A percentile compares a stretch with the other conserved stretches of the same genome.
These are phyloP conservation scores for Pezicula radicicola DNA, from an alignment of 2,329 filamentous ascomycete genomes.

Conservation along the genomic window DNA sequence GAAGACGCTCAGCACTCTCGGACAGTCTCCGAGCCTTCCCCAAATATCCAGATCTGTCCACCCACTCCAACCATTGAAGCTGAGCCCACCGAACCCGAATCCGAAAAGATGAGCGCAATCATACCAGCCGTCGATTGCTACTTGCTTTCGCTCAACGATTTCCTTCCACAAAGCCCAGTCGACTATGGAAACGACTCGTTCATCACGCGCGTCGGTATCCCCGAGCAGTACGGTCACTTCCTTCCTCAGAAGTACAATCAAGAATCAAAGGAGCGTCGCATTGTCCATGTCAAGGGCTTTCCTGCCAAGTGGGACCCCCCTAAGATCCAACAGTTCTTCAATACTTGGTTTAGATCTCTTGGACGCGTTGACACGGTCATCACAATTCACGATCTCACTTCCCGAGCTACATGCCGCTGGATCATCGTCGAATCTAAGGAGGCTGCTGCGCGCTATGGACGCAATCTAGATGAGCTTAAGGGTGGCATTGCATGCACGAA, in stretches of 20 bases:
- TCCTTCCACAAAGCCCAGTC: too few species aligned
- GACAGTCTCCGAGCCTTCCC: too few species aligned
- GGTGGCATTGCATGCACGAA: neutral
- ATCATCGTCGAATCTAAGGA: constrained; percentile 16
- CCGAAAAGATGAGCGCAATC: too few species aligned
- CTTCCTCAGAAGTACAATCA: constrained; percentile 12
- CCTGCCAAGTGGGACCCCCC: constrained; percentile 7
- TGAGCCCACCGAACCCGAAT: neutral
- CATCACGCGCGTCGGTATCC: too few species aligned
- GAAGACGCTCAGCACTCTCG: too few species aligned
- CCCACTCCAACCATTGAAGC: neutral
- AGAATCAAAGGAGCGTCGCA: constrained; percentile 13
- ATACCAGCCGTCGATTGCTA: neutral
- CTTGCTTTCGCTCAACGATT: too few species aligned
- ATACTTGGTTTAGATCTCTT: neutral
- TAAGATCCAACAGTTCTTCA: constrained; percentile 11
- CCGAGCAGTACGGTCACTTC: too few species aligned
- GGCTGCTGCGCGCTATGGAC: constrained; percentile 11
- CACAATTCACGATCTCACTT: constrained; percentile 13
- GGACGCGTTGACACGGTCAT: constrained; percentile 14
- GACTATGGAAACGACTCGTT: too few species aligned
- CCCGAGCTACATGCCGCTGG: constrained; percentile 19
- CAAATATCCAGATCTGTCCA: too few species aligned
- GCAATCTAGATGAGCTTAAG: constrained; percentile 7
- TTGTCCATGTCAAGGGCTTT: constrained; percentile 18